phyloP scores from a whole-genome alignment of 805 yeast species.

The Pachysolen tannophilus region DNA sequence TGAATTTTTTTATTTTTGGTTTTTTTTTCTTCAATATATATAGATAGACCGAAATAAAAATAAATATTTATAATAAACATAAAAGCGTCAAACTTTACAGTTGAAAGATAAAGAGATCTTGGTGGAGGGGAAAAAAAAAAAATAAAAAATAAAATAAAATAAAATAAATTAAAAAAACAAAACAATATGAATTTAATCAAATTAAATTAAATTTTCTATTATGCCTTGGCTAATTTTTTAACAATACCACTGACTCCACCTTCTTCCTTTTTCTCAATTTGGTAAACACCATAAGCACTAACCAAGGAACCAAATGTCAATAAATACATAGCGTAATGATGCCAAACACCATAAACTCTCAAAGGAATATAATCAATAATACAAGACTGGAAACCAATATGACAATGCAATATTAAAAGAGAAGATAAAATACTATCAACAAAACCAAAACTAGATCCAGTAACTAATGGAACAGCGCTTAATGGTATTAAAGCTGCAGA shows the following conservation, averaged over 20 bases:
- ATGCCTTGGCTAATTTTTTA: conserved; percentile 27
- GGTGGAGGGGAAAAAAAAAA: too few relatives aligned
- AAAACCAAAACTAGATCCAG: conserved; percentile 64
- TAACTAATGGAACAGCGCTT: conserved; percentile 63
- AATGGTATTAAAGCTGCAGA: conserved; percentile 73
- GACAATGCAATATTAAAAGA: conserved; percentile 66
- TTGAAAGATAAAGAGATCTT: too few relatives aligned
- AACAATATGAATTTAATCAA: too few relatives aligned
- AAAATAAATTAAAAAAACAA: too few relatives aligned
- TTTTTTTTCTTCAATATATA: too few relatives aligned
- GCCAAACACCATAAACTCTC: conserved; percentile 76
- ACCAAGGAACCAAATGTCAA: conserved; percentile 66
- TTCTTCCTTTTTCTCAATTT: conserved; percentile 64
- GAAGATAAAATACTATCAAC: conserved; percentile 67
- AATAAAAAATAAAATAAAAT: too few relatives aligned
- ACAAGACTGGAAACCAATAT: conserved; percentile 84
- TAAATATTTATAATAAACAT: too few relatives aligned
- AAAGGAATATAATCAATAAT: conserved; percentile 87
- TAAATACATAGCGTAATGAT: conserved; percentile 57
- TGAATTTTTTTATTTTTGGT: too few relatives aligned
- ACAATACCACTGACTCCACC: conserved; percentile 49
- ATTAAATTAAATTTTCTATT: too few relatives aligned
- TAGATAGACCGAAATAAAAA: too few relatives aligned
- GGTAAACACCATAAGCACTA: conserved; percentile 73
- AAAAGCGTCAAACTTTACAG: too few relatives aligned